Evolutionary conservation across 768 basidiomycete species (phyloP), one percentile per base, ranked within the genome.

Genomic region (Boletus sp.): DNA sequence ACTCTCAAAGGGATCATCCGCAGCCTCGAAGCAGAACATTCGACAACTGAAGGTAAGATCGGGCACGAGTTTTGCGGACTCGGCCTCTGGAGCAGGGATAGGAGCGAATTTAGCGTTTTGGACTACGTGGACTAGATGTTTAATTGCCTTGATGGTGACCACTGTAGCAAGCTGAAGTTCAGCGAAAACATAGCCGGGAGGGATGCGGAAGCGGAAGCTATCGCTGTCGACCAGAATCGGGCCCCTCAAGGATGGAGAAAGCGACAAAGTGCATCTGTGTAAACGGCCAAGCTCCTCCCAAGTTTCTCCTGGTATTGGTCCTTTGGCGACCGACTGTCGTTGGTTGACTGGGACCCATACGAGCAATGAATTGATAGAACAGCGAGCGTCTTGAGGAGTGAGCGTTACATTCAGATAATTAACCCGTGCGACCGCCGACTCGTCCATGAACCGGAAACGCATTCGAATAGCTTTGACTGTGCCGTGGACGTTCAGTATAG

Each of bases 1-100:
- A 15, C 82, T 80, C 71, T 98, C 95, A 55, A 97, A 84, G 1
- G 86, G 82, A 63, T 94, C 90, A 69, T 98, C 95, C 24, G 85
- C 83, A 28, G 86, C 86, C 71, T 97, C 94, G 9, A 92, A 64
- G 47, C 83, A 84, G 35, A 96, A 64, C 44, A 77, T 77, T n/a
- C 79, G 77, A 49, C 94, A 70, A 10, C 68, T 75, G 45, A 96
- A 66, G 1, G 75, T 73, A 45, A 95, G 67, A 52, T 79, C 77
- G 0, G 92, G 92, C 3, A 94, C 73, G 0, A 67, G 62, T 71
- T 93, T 97, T 0, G 94, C 83, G 3, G 75, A 79, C 70, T 96
- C 92, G 0, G 86, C 77, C 37, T 76, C 77, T 1, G 95, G 94
- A 15, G 70, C 71, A n/a, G 83, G 77, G 56, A 87, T 80, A 50